Conservation (phyloP, 257 asterid genomes). For the Thymus quinquecostatus region DNA sequence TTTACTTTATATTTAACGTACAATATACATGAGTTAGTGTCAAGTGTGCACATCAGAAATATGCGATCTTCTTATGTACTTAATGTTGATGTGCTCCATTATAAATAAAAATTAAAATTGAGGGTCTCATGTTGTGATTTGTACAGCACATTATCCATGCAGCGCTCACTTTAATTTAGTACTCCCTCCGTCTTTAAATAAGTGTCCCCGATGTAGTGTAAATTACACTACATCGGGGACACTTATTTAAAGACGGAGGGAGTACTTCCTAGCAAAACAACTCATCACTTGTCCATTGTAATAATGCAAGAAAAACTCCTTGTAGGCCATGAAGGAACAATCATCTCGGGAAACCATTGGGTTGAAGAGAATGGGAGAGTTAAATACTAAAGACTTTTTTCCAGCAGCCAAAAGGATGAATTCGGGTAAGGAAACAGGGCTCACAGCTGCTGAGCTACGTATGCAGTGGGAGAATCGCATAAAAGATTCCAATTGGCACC, state of each 20-base stretch:
- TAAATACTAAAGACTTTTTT: conserved; percentile 52
- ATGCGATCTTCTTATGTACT: neutral
- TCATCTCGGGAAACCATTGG: conserved; percentile 46
- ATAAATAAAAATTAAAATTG: neutral
- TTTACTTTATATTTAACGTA: too few relatives aligned
- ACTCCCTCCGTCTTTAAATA: too few relatives aligned
- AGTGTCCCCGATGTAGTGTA: too few relatives aligned
- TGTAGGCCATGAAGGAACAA: conserved; percentile 47
- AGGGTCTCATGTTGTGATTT: neutral
- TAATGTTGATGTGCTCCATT: neutral
- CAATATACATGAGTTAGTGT: too few relatives aligned
- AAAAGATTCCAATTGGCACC: conserved; percentile 78
- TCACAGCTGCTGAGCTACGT: conserved; percentile 49
- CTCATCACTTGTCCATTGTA: neutral
- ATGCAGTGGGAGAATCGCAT: conserved; percentile 68
- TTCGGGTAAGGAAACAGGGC: conserved; percentile 46
- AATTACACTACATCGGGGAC: too few relatives aligned
- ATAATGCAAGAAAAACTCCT: neutral
- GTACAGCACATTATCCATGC: too few relatives aligned
- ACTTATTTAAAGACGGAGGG: too few relatives aligned
- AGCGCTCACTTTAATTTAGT: neutral
- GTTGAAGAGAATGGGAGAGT: conserved; percentile 77
- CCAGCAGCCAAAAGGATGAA: conserved; percentile 64
- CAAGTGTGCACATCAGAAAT: too few relatives aligned
- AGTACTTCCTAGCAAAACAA: too few relatives aligned